These are phyloP conservation scores for Musa schizocarpa DNA, from an alignment of 176 grass and related monocot genomes.

Conservation along the genomic window DNA sequence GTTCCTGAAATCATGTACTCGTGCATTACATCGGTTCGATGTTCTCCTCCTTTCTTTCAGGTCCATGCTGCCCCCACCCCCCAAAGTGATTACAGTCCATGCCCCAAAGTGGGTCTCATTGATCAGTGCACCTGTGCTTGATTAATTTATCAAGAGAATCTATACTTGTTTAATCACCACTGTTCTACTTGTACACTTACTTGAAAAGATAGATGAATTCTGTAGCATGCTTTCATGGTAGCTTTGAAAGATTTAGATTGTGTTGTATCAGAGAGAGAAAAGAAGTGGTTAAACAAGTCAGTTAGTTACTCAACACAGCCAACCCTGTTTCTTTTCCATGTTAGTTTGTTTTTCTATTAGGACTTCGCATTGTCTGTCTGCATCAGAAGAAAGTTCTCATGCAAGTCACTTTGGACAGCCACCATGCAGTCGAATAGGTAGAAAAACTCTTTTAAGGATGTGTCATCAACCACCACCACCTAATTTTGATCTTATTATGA, in stretches of 20 bases:
- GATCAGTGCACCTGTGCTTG: not conserved
- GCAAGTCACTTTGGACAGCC: not conserved
- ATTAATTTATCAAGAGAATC: not conserved
- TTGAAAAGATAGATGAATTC: no score
- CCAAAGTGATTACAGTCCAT: not conserved
- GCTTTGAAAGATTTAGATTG: not conserved
- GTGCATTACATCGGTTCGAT: not conserved
- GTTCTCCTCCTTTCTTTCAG: not conserved
- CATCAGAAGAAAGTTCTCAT: no score
- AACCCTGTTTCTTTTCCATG: no score
- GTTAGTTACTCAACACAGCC: no score
- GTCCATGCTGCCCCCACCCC: not conserved
- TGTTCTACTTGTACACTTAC: not conserved
- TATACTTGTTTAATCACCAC: not conserved
- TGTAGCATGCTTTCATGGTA: not conserved
- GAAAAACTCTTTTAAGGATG: not conserved
- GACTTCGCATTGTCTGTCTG: no score
- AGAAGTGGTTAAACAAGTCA: not conserved
- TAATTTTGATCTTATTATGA: not conserved
- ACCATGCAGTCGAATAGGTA: no score
- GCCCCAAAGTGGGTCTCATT: not conserved
- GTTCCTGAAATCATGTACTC: not conserved
- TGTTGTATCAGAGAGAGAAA: not conserved
- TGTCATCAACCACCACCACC: not conserved
- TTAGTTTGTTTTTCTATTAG: no score